A percentile compares a stretch with the other conserved stretches of the same genome.
These are phyloP conservation scores for Lippia alba DNA, from an alignment of 305 asterid genomes.

Conservation along the genomic window DNA sequence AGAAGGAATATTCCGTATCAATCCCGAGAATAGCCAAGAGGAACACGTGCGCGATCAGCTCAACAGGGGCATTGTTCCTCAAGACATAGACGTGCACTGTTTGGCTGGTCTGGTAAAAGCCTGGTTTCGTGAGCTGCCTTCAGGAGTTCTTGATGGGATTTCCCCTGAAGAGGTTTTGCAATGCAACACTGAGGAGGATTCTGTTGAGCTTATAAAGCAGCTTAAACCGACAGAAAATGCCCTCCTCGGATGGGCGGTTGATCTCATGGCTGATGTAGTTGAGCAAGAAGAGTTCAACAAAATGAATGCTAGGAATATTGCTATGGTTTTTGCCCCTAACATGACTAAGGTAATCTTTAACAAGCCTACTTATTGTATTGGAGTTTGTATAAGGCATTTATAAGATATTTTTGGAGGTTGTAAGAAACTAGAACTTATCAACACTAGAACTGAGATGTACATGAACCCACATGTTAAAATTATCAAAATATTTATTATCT, in stretches of 20 bases:
- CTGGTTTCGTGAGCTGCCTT: conserved; percentile 95
- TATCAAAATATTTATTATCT: no score
- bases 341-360: conserved; percentile 78
- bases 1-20: conserved; percentile 94
- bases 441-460: no score
- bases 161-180: conserved; percentile 83
- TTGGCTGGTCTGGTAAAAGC: conserved; percentile 95
- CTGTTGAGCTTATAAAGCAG: conserved; percentile 71
- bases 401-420: no score
- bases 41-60: conserved; percentile 88
- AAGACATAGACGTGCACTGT: conserved; percentile 88
- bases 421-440: no score
- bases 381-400: no score
- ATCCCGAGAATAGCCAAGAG: conserved; percentile 92
- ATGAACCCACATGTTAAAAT: no score
- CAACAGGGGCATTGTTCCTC: conserved; percentile 87
- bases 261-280: conserved; percentile 96
- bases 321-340: conserved; percentile 95
- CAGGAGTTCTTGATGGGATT: conserved; percentile 91
- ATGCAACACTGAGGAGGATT: conserved; percentile 81
- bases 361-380: neutral
- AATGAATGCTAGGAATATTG: conserved; percentile 93
- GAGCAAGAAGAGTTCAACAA: conserved; percentile 89
- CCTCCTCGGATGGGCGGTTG: conserved; percentile 88
- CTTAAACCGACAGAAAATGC: conserved; percentile 81